These are phyloP conservation scores for Ascochyta clinopodiicola DNA, from an alignment of 2,329 filamentous ascomycete species.

Conservation along the genomic window DNA sequence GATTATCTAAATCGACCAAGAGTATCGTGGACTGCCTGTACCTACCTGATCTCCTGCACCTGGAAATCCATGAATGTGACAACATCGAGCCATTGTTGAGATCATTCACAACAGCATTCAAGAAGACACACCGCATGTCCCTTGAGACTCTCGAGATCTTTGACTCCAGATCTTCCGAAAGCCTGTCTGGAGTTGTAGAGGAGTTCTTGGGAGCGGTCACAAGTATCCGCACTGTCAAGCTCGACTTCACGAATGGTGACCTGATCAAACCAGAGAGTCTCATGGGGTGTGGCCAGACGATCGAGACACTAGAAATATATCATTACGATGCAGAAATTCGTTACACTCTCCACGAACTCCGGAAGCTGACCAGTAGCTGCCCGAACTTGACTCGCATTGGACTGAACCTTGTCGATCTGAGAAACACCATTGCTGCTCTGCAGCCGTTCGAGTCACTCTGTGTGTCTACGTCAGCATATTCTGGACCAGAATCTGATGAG, in stretches of 20 bases:
- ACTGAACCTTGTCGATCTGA: not conserved
- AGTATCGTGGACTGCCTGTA: not conserved
- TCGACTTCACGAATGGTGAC: not conserved
- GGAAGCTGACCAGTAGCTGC: not conserved
- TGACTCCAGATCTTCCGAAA: too few species aligned
- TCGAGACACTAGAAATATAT: not conserved
- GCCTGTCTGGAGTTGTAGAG: not conserved
- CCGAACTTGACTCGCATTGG: not conserved
- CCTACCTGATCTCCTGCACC: not conserved
- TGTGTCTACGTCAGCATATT: not conserved
- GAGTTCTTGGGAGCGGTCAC: not conserved
- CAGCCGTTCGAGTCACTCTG: not conserved
- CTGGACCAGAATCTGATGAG: not conserved
- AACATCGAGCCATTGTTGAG: not conserved
- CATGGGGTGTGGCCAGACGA: not conserved
- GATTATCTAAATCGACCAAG: not conserved
- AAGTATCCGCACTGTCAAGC: not conserved
- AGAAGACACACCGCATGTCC: not conserved
- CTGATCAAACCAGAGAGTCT: not conserved
- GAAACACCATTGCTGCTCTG: not conserved
- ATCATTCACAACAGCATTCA: not conserved
- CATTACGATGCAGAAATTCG: not conserved
- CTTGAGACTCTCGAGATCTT: not conserved
- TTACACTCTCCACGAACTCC: not conserved
- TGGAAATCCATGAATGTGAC: not conserved